A percentile compares a stretch with the other conserved stretches of the same genome.
Conservation (phyloP, 2,329 filamentous ascomycete species). For the Xylaria sp. region DNA sequence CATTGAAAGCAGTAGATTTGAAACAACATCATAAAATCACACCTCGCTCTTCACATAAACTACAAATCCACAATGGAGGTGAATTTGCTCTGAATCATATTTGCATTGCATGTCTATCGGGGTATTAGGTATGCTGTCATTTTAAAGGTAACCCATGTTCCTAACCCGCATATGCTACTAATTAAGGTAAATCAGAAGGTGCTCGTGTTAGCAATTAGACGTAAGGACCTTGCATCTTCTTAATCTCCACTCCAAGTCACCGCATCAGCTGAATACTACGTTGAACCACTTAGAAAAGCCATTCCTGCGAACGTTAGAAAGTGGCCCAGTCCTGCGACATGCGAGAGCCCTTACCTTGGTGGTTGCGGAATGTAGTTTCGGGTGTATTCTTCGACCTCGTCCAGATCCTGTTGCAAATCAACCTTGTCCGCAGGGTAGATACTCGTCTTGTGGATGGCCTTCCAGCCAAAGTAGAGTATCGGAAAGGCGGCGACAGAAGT, state of each 20-base stretch:
- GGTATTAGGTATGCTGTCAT: neutral
- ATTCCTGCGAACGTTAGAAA: conserved; percentile 36
- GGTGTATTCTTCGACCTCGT: conserved; percentile 75
- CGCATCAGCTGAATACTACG: conserved; percentile 37
- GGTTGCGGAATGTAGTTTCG: conserved; percentile 65
- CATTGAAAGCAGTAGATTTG: neutral
- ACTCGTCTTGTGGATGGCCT: conserved; percentile 72
- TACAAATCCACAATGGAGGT: neutral
- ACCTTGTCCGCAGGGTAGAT: conserved; percentile 66
- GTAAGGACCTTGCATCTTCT: neutral
- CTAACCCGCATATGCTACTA: neutral
- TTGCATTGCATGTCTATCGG: neutral
- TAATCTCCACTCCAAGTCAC: neutral
- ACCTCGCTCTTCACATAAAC: neutral
- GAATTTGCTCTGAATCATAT: neutral
- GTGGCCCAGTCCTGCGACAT: neutral
- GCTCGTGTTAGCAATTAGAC: neutral
- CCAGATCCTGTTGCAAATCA: conserved; percentile 70
- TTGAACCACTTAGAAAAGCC: conserved; percentile 43
- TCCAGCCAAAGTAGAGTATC: conserved; percentile 75
- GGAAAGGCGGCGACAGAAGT: conserved; percentile 79
- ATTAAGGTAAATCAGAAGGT: neutral
- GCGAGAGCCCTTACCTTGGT: conserved; percentile 57
- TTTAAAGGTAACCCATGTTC: neutral
- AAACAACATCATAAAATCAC: neutral